A percentile compares a stretch with the other conserved stretches of the same genome.
phyloP scores from a whole-genome alignment of 805 yeast genomes.

The Maudiozyma barnettii region DNA sequence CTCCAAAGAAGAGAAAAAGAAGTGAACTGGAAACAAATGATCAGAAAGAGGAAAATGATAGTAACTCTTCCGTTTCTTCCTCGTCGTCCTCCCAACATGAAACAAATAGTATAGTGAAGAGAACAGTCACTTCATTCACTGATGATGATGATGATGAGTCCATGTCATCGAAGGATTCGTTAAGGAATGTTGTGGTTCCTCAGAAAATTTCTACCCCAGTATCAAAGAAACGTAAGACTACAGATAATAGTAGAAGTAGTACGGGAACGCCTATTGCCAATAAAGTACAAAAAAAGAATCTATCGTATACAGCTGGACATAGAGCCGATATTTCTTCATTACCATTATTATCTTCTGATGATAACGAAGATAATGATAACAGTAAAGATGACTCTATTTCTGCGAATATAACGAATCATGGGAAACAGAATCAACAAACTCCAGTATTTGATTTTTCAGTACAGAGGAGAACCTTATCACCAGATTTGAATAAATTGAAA shows the following conservation, averaged over 20 bases:
- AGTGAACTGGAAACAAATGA: conserved; percentile 3
- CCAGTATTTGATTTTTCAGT: conserved; percentile 14
- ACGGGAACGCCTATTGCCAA: conserved; percentile 17
- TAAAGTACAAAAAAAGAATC: conserved; percentile 19
- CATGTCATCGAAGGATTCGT: not conserved
- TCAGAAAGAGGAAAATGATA: not conserved
- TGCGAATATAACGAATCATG: not conserved
- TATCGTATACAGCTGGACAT: conserved; percentile 15
- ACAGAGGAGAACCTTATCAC: conserved; percentile 22
- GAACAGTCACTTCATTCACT: not conserved
- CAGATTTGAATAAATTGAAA: conserved; percentile 27
- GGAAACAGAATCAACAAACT: not conserved
- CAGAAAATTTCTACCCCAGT: conserved; percentile 1
- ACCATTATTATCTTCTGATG: not conserved
- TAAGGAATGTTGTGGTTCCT: not conserved
- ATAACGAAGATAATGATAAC: not conserved
- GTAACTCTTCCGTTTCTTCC: not conserved
- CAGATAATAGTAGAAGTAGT: conserved; percentile 4
- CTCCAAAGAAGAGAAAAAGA: conserved; percentile 2
- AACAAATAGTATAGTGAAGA: not conserved
- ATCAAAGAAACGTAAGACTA: conserved; percentile 5
- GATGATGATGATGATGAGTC: not conserved
- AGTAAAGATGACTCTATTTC: not conserved
- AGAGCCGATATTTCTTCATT: not conserved
- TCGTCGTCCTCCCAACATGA: not conserved